Conservation (phyloP, 2,329 filamentous ascomycete species). For the Cytospora schulzeri region DNA sequence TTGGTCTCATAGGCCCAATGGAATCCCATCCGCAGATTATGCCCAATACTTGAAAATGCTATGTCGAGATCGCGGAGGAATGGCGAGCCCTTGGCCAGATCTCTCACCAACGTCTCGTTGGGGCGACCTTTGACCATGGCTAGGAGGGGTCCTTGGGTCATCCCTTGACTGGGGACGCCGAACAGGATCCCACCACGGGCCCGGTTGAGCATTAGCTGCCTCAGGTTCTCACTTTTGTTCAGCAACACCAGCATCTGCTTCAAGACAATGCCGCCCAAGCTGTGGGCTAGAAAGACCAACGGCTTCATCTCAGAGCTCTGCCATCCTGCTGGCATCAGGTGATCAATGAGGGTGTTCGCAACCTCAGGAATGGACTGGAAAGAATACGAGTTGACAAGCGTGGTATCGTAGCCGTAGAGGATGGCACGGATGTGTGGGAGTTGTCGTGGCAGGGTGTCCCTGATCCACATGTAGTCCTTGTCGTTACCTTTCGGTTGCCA, state of each 20-base stretch:
- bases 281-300: slow-evolving; percentile 34
- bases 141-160: slow-evolving; percentile 29
- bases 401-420: slow-evolving; percentile 34
- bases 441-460: slow-evolving; percentile 30
- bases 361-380: slow-evolving; percentile 33
- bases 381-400: slow-evolving; percentile 30
- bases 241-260: slow-evolving; percentile 32
- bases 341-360: slow-evolving; percentile 27
- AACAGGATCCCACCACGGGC: slow-evolving; percentile 32
- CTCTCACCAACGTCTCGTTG: slow-evolving; percentile 27
- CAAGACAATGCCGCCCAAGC: slow-evolving; percentile 34
- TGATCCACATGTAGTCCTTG: slow-evolving; percentile 34
- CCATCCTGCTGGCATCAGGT: slow-evolving; percentile 29
- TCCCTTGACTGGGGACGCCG: slow-evolving; percentile 33
- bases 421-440: slow-evolving; percentile 29
- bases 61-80: slow-evolving; percentile 22
- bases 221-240: slow-evolving; percentile 12
- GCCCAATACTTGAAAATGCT: slow-evolving; percentile 27
- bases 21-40: slow-evolving; percentile 11
- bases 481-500: slow-evolving; percentile 25
- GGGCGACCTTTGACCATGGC: slow-evolving; percentile 30
- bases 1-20: slow-evolving; percentile 33
- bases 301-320: slow-evolving; percentile 27
- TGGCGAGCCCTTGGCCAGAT: slow-evolving; percentile 25
- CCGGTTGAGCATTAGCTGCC: slow-evolving; percentile 14